Percentiles rank a stretch among this genome's conserved stretches.
Conservation (phyloP, 768 basidiomycete species). For the Trametes villosa region DNA sequence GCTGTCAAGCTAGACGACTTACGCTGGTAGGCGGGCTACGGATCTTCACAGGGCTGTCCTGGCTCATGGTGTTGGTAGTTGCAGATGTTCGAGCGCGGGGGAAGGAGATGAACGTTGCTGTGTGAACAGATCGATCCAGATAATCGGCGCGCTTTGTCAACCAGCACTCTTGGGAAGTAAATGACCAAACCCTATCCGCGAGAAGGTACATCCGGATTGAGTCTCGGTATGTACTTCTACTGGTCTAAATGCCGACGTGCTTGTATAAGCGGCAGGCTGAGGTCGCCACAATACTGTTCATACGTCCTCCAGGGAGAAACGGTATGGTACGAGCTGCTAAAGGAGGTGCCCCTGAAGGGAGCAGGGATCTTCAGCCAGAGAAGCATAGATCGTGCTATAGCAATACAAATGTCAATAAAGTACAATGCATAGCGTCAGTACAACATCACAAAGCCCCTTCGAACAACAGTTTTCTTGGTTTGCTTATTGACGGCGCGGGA, state of each 20-base stretch:
- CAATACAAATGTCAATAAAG: constrained; percentile 19
- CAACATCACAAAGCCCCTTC: constrained; percentile 41
- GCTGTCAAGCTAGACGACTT: neutral
- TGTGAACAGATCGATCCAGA: neutral
- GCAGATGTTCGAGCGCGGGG: neutral
- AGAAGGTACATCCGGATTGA: neutral
- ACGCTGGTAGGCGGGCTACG: constrained; percentile 8
- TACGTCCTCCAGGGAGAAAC: neutral
- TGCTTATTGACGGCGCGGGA: constrained; percentile 41
- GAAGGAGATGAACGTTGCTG: neutral
- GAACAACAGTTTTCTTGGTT: constrained; percentile 44
- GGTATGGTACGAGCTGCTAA: neutral
- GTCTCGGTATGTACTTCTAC: no score
- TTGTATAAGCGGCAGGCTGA: no score
- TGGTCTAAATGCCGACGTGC: no score
- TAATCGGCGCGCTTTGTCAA: constrained; percentile 13
- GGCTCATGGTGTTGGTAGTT: neutral
- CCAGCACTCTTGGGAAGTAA: neutral
- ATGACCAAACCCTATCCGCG: neutral
- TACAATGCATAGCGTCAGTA: constrained; percentile 14
- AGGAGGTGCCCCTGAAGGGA: neutral
- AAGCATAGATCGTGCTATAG: constrained; percentile 1
- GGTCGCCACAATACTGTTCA: no score
- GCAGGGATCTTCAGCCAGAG: neutral
- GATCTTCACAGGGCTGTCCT: neutral